Conservation (phyloP, 805 yeast genomes). For the Kuraishia cidri region DNA sequence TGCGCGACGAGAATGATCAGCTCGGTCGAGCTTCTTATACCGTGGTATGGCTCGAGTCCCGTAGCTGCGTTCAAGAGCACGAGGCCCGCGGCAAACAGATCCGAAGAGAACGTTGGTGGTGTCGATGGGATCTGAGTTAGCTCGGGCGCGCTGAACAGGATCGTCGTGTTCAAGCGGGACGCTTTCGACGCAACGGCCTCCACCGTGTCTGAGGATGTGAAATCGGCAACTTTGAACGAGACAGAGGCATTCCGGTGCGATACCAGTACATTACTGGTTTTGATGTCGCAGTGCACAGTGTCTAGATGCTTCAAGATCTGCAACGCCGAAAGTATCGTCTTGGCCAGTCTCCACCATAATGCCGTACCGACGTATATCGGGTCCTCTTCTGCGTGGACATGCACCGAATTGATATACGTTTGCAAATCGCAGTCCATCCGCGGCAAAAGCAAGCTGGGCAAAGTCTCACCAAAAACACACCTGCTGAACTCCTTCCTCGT, state of each 20-base stretch:
- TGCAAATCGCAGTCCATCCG: conserved; percentile 18
- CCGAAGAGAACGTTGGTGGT: conserved; percentile 26
- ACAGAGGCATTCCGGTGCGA: neutral
- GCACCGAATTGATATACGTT: conserved; percentile 10
- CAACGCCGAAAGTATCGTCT: conserved; percentile 16
- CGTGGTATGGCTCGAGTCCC: conserved; percentile 33
- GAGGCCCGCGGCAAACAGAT: conserved; percentile 36
- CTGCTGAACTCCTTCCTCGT: conserved; percentile 1
- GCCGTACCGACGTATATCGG: conserved; percentile 13
- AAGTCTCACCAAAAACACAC: conserved; percentile 1
- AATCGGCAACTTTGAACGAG: conserved; percentile 34
- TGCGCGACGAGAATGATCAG: conserved; percentile 22
- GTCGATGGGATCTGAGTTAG: conserved; percentile 16
- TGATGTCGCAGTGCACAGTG: conserved; percentile 37
- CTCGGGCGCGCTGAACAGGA: conserved; percentile 40
- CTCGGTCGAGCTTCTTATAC: conserved; percentile 17
- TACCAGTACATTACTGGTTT: conserved; percentile 9
- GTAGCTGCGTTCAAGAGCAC: conserved; percentile 33
- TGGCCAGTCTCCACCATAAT: conserved; percentile 23
- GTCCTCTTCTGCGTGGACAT: too few relatives aligned
- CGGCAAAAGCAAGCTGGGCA: conserved; percentile 18
- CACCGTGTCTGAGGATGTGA: conserved; percentile 26
- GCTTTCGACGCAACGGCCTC: conserved; percentile 10
- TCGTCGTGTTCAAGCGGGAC: conserved; percentile 20
- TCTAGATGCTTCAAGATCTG: conserved; percentile 14